Conservation (phyloP, 768 basidiomycete species). For the Amanita fuliginea region DNA sequence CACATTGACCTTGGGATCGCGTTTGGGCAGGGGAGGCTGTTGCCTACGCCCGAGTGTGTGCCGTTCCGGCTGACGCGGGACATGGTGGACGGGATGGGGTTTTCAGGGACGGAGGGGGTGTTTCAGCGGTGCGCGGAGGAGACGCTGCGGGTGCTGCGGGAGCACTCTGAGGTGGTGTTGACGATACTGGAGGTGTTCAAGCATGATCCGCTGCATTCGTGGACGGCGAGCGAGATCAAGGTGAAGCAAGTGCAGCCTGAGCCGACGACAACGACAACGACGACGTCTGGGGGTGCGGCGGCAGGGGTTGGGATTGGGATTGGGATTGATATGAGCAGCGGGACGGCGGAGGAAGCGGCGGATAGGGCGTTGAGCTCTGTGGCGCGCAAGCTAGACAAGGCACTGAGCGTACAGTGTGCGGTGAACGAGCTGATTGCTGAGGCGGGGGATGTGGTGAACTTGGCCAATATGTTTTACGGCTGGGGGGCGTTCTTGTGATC, state of each 20-base stretch:
- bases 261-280: slow-evolving; percentile 6
- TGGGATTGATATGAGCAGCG: slow-evolving; percentile 53
- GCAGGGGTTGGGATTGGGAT: slow-evolving; percentile 14
- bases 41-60: slow-evolving; percentile 76
- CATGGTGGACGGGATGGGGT: slow-evolving; percentile 90
- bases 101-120: slow-evolving; percentile 82
- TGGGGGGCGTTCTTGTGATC: neutral
- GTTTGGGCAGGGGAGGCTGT: slow-evolving; percentile 84
- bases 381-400: slow-evolving; percentile 70
- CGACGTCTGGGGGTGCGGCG: slow-evolving; percentile 9
- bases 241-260: slow-evolving; percentile 50
- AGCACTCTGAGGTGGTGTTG: slow-evolving; percentile 78
- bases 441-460: slow-evolving; percentile 67
- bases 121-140: slow-evolving; percentile 95
- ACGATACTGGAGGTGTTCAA: slow-evolving; percentile 96
- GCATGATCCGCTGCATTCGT: slow-evolving; percentile 89
- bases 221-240: slow-evolving; percentile 76
- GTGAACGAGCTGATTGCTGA: slow-evolving; percentile 89
- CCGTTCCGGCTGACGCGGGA: slow-evolving; percentile 94
- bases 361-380: slow-evolving; percentile 82
- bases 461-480: slow-evolving; percentile 65
- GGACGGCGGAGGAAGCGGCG: slow-evolving; percentile 73
- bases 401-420: slow-evolving; percentile 83
- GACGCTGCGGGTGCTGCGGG: slow-evolving; percentile 82
- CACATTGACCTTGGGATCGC: slow-evolving; percentile 97